A percentile compares a stretch with the other conserved stretches of the same genome.
Evolutionary conservation across 192 early-diverging fungal genomes (phyloP).

Genomic region (Linnemannia exigua): DNA sequence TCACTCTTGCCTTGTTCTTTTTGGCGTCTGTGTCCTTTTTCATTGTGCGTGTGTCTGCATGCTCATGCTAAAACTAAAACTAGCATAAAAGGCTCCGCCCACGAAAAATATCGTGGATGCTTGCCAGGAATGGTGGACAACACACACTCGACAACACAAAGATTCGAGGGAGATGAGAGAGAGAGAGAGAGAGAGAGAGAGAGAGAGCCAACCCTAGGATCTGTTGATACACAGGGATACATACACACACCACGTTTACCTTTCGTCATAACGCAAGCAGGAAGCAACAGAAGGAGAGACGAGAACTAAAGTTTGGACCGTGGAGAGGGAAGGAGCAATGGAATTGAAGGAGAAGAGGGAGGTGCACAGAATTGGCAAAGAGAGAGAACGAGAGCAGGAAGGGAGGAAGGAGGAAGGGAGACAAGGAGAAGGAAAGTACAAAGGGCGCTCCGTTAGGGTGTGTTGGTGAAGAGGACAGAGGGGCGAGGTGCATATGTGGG

Average conservation of each 20-base stretch:
- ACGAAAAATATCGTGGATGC: not conserved
- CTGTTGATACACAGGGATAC: not conserved
- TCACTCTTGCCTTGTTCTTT: no score
- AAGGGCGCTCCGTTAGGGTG: no score
- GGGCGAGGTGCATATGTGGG: no score
- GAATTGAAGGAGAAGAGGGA: not conserved
- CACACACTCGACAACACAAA: not conserved
- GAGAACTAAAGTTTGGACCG: not conserved
- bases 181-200: not conserved
- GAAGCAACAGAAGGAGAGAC: not conserved
- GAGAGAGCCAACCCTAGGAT: not conserved
- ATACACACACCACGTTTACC: not conserved
- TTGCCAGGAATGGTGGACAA: not conserved
- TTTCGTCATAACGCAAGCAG: not conserved
- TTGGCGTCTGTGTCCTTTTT: no score
- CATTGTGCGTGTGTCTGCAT: no score
- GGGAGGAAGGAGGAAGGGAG: not conserved
- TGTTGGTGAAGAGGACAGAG: not conserved
- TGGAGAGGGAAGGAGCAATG: not conserved
- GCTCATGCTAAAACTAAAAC: not conserved
- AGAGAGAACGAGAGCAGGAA: not conserved
- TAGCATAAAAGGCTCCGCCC: not conserved
- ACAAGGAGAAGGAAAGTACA: not conserved
- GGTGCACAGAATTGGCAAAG: not conserved
- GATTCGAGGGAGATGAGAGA: not conserved